Conservation (phyloP, 2,329 filamentous ascomycete species). For the Metarhizium humberi region DNA sequence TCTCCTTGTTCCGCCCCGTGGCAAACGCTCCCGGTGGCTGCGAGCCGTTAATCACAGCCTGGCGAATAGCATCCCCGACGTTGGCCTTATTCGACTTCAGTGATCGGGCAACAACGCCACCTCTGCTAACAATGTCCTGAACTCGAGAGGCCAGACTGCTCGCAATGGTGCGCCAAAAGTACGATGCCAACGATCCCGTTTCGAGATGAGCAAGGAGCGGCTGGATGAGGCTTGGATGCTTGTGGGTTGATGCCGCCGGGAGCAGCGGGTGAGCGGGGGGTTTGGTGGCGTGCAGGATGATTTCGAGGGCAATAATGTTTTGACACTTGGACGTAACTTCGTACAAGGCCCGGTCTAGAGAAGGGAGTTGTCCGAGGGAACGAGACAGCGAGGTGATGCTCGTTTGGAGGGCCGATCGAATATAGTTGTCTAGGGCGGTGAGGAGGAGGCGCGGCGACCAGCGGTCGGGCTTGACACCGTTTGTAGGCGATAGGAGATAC, state of each 20-base stretch:
- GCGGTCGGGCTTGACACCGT: conserved; percentile 40
- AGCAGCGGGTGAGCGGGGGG: conserved; percentile 62
- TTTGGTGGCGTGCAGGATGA: conserved; percentile 60
- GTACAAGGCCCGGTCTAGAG: conserved; percentile 68
- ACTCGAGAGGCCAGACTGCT: conserved; percentile 67
- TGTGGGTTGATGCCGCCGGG: conserved; percentile 22
- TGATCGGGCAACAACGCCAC: conserved; percentile 75
- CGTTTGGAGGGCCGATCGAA: conserved; percentile 71
- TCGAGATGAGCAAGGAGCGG: conserved; percentile 71
- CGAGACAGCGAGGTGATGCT: conserved; percentile 67
- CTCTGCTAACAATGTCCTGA: conserved; percentile 73
- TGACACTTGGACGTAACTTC: conserved; percentile 82
- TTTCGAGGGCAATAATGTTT: conserved; percentile 81
- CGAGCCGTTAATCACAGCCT: conserved; percentile 74
- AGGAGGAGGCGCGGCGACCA: conserved; percentile 64
- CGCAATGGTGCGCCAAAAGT: conserved; percentile 89
- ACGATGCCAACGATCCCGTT: conserved; percentile 76
- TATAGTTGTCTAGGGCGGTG: conserved; percentile 68
- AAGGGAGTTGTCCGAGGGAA: conserved; percentile 70
- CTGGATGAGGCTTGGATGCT: conserved; percentile 50
- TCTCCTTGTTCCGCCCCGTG: conserved; percentile 33
- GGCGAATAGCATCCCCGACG: conserved; percentile 68
- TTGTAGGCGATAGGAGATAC: conserved; percentile 69
- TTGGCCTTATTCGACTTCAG: conserved; percentile 65
- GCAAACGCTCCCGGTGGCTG: conserved; percentile 51